Conservation (phyloP, 306 rosid genomes). For the Alnus glutinosa region DNA sequence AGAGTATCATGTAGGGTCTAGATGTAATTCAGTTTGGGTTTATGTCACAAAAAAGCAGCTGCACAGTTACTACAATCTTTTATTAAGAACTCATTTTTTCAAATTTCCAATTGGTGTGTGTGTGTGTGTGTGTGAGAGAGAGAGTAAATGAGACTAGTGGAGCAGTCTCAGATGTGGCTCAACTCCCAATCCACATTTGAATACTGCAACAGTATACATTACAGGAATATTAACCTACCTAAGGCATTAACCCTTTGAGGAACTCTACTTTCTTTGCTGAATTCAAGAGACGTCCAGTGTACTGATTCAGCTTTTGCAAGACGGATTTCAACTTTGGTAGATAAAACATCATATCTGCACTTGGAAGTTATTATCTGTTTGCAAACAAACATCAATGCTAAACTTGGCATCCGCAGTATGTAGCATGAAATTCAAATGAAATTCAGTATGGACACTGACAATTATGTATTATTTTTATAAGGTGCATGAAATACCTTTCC, state of each 20-base stretch:
- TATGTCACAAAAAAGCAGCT: background rate
- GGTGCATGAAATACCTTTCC: constrained; percentile 62
- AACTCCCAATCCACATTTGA: background rate
- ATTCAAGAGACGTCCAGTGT: constrained; percentile 70
- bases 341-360: constrained; percentile 55
- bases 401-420: constrained; percentile 17
- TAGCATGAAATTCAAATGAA: background rate
- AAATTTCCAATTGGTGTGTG: background rate
- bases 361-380: constrained; percentile 64
- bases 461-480: background rate
- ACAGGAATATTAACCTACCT: constrained; percentile 40
- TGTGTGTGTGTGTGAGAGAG: background rate
- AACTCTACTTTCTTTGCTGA: constrained; percentile 40
- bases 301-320: constrained; percentile 68
- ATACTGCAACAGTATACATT: background rate
- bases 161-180: background rate
- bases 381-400: constrained; percentile 13
- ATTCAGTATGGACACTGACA: background rate
- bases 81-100: background rate
- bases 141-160: background rate
- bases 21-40: background rate
- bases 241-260: constrained; percentile 40
- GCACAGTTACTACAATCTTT: background rate
- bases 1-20: background rate
- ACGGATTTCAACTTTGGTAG: constrained; percentile 82